Conservation (phyloP, 2,329 filamentous ascomycete species). For the Trichoderma asperellum region DNA sequence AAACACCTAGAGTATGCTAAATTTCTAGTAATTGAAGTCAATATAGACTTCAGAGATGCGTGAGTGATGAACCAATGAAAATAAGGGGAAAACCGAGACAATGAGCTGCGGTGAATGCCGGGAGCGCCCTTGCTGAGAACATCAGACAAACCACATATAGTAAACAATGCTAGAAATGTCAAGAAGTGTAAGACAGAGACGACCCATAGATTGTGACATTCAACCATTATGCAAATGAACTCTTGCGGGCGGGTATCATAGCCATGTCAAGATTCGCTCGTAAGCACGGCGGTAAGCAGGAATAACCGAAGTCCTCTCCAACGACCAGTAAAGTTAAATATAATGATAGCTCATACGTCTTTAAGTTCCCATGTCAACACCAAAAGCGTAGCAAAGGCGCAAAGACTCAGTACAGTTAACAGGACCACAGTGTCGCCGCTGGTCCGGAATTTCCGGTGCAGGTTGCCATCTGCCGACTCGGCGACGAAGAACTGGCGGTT, state of each 20-base stretch:
- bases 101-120: background rate
- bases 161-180: background rate
- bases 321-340: background rate
- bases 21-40: background rate
- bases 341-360: slow-evolving; percentile 32
- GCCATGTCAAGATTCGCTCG: background rate
- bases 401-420: slow-evolving; percentile 59
- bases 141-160: background rate
- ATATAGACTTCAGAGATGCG: background rate
- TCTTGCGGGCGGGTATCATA: background rate
- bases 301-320: background rate
- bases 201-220: background rate
- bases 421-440: slow-evolving; percentile 65
- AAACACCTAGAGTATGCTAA: background rate
- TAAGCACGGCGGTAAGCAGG: background rate
- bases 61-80: background rate
- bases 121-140: background rate
- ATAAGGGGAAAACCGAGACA: background rate
- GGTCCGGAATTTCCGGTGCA: slow-evolving; percentile 62
- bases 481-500: slow-evolving; percentile 87
- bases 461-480: slow-evolving; percentile 39
- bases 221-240: background rate
- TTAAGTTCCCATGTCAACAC: slow-evolving; percentile 56
- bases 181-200: background rate
- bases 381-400: slow-evolving; percentile 61